phyloP scores from a whole-genome alignment of 306 rosid species.

The Cercis canadensis region DNA sequence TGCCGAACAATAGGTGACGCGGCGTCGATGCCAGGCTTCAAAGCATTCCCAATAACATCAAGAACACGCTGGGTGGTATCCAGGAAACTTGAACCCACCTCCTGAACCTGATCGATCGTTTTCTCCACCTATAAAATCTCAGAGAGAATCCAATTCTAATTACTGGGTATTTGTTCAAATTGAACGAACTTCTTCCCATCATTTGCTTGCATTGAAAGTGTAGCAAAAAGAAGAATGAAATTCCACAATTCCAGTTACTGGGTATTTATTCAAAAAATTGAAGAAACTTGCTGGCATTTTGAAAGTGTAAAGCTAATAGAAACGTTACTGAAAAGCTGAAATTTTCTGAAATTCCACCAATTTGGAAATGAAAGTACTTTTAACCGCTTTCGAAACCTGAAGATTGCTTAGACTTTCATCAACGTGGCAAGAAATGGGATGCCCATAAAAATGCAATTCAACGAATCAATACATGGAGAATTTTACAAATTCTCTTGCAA shows the following conservation, averaged over 20 bases:
- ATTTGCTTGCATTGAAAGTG: not conserved
- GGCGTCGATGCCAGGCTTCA: constrained; percentile 80
- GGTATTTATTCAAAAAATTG: no score
- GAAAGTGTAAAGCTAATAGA: no score
- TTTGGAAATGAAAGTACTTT: no score
- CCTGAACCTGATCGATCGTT: constrained; percentile 81
- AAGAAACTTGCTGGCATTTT: no score
- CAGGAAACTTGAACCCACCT: constrained; percentile 62
- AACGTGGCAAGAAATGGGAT: no score
- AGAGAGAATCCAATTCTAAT: not conserved
- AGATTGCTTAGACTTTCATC: no score
- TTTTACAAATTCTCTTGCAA: not conserved
- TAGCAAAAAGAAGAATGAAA: no score
- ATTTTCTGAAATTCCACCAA: no score
- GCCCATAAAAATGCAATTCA: not conserved
- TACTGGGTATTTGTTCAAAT: constrained; percentile 26
- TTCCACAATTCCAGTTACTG: no score
- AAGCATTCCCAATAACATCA: constrained; percentile 54
- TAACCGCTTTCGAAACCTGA: no score
- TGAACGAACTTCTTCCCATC: not conserved
- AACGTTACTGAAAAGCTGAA: no score
- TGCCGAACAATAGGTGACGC: constrained; percentile 72
- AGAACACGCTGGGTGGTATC: constrained; percentile 53
- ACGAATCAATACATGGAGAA: not conserved
- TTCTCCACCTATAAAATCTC: constrained; percentile 72